Evolutionary conservation across 2,329 filamentous ascomycete genomes (phyloP).

Genomic region (Fusarium sp.): DNA sequence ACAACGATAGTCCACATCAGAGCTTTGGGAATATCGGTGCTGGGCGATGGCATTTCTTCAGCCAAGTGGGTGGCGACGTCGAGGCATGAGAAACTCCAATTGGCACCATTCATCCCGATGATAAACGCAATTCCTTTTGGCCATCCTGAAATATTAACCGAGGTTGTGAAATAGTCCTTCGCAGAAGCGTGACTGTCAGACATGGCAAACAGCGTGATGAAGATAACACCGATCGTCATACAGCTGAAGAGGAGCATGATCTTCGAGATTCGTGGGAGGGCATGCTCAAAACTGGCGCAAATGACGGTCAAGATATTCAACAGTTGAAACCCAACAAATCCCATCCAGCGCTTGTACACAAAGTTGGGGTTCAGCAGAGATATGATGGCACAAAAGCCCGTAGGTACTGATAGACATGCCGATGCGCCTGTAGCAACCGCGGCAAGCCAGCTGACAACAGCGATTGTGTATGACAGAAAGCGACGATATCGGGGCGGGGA

Average conservation of each 20-base stretch:
- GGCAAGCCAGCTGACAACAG: background rate
- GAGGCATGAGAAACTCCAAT: slow-evolving; percentile 1
- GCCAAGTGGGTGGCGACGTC: slow-evolving; percentile 6
- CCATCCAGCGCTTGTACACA: slow-evolving; percentile 4
- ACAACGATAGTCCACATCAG: slow-evolving; percentile 6
- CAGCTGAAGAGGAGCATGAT: background rate
- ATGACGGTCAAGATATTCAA: background rate
- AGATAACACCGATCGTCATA: background rate
- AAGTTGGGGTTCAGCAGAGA: background rate
- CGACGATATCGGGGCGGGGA: background rate
- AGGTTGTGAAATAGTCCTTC: background rate
- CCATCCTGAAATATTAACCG: background rate
- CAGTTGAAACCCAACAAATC: background rate
- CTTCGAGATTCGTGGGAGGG: background rate
- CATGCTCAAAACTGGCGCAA: background rate
- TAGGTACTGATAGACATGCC: background rate
- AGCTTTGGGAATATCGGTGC: background rate
- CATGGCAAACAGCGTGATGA: background rate
- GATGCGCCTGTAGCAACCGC: slow-evolving; percentile 1
- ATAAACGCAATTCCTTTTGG: slow-evolving; percentile 5
- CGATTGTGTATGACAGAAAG: background rate
- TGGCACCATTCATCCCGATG: background rate
- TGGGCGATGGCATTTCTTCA: slow-evolving; percentile 1
- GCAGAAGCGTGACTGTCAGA: background rate
- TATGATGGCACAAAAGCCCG: background rate